Conservation (phyloP, 257 asterid species). For the Vinca minor region DNA sequence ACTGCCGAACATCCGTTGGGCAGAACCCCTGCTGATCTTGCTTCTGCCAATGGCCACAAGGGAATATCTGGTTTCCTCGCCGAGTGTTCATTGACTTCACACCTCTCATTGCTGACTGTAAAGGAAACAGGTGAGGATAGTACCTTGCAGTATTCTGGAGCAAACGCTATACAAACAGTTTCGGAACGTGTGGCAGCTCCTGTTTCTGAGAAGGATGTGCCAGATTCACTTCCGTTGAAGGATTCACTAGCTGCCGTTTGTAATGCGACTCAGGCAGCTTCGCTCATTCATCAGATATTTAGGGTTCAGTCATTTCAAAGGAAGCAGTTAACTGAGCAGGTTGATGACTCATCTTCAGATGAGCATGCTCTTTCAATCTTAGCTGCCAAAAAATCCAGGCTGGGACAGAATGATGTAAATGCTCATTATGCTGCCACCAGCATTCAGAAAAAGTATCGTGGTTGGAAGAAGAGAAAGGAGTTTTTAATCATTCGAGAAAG, state of each 20-base stretch:
- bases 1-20: slow-evolving; percentile 57
- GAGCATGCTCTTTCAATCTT: slow-evolving; percentile 53
- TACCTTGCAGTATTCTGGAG: slow-evolving; percentile 29
- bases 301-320: slow-evolving; percentile 84
- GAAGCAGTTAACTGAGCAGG: slow-evolving; percentile 48
- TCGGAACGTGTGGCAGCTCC: slow-evolving; percentile 72
- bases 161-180: slow-evolving; percentile 47
- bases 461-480: slow-evolving; percentile 82
- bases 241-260: slow-evolving; percentile 90
- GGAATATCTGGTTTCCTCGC: slow-evolving; percentile 95
- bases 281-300: slow-evolving; percentile 78
- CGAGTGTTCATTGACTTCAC: slow-evolving; percentile 63
- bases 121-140: slow-evolving; percentile 42
- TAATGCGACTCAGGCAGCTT: slow-evolving; percentile 94
- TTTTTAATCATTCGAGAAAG: slow-evolving; percentile 64
- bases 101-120: slow-evolving; percentile 54
- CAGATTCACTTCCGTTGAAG: slow-evolving; percentile 64
- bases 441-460: slow-evolving; percentile 91
- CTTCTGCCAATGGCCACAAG: slow-evolving; percentile 81
- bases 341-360: slow-evolving; percentile 35
- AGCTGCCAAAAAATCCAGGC: slow-evolving; percentile 50
- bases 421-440: slow-evolving; percentile 69
- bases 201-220: slow-evolving; percentile 50
- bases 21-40: slow-evolving; percentile 86
- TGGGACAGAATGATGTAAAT: slow-evolving; percentile 40